Base-by-base conservation (phyloP, 495 filamentous ascomycete species). In the Talaromyces wortmannii region DNA sequence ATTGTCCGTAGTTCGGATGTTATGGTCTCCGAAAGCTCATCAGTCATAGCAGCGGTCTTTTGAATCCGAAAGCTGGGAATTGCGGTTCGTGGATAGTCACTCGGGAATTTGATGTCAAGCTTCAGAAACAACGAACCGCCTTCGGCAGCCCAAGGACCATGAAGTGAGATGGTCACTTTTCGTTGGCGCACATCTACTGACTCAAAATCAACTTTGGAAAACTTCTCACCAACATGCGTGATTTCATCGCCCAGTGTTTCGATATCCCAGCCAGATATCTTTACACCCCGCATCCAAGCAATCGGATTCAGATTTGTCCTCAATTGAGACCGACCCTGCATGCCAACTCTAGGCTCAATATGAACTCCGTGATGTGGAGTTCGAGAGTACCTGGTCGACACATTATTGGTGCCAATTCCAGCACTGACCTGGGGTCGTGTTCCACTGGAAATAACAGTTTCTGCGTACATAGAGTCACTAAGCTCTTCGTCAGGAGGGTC, bases 261-360 rank as follows among this genome's bases (percentile, higher is more conserved):
- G 4, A 83, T 77, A 59, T 88, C 89, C 88, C 90, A 92, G 36
- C 81, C 73, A 6, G 70, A 73, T 57, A 97, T 91, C 57, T 90
- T 94, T 43, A 97, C 90, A 31, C 91, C 90, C 55, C 84, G 89
- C 89, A 97, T 95, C 92, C 92, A 97, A 12, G 84, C 79, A 55
- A 97, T 92, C 33, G 90, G 78, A 60, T 91, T 90, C n/a, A 78
- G 75, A 47, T 85, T 78, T 50, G 81, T 83, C 49, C 74, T 71
- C 12, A 76, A 50, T 36, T 70, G 75, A 18, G 76, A 78, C 45
- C 81, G 83, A 2, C 80, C 83, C 61, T 84, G 84, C 81, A 86
- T 87, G 6, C 84, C 83, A 31, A 82, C 74, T 10, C 80, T 71
- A 11, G 76, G 70, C 48, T 75, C 79, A 58, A 77, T 72, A 49